These are phyloP conservation scores for Lolium perenne DNA, from an alignment of 176 grass and related monocot genomes.

Conservation along the genomic window DNA sequence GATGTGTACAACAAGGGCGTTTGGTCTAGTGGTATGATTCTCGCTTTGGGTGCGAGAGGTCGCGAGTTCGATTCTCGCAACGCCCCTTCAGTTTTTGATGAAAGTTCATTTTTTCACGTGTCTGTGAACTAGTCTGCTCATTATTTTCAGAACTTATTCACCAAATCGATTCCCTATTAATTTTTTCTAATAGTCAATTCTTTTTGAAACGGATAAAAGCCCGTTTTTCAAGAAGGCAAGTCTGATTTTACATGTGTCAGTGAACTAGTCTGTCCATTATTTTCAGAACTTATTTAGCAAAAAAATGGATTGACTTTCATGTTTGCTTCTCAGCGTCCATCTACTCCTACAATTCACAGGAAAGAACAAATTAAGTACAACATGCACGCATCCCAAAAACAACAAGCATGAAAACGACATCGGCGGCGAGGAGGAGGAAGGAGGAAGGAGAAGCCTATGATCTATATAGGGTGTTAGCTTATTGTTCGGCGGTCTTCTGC, in stretches of 20 bases:
- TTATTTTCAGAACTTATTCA: too few species aligned
- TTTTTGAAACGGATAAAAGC: too few species aligned
- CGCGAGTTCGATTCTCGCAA: conserved; percentile 72
- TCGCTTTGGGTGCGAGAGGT: conserved; percentile 99
- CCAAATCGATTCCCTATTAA: too few species aligned
- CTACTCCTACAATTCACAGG: conserved; percentile 33
- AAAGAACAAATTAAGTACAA: conserved; percentile 27
- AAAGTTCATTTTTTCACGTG: too few species aligned
- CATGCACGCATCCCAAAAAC: conserved; percentile 26
- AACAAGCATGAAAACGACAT: background rate
- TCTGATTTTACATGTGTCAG: too few species aligned
- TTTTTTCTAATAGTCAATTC: too few species aligned
- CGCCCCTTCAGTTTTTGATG: background rate
- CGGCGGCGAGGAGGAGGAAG: background rate
- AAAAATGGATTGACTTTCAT: conserved; percentile 32
- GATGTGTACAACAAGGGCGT: conserved; percentile 42
- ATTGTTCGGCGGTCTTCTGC: conserved; percentile 41
- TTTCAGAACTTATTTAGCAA: too few species aligned
- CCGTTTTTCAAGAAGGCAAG: too few species aligned
- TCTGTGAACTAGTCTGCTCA: too few species aligned
- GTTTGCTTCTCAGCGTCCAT: conserved; percentile 35
- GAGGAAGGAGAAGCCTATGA: background rate
- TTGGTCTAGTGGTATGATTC: conserved; percentile 99
- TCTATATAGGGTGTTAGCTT: conserved; percentile 23
- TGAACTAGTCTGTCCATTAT: too few species aligned